A percentile compares a stretch with the other conserved stretches of the same genome.
Evolutionary conservation across 805 yeast genomes (phyloP).

Genomic region (Saccharomyces paradoxus): DNA sequence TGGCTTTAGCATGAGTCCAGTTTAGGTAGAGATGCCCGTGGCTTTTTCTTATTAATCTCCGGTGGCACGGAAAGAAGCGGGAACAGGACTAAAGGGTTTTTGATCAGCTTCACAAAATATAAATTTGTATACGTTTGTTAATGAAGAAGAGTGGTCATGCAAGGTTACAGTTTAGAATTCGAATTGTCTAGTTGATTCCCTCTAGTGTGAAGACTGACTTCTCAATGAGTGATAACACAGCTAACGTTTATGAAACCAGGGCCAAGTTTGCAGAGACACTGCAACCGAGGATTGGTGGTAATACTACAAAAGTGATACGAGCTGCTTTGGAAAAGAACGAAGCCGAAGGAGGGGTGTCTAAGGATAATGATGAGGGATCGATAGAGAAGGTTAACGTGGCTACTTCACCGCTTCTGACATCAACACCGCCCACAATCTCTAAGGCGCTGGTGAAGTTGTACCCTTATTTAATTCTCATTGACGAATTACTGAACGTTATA

Average conservation of each 20-base stretch:
- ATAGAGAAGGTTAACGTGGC: conserved; percentile 5
- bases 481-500: conserved; percentile 56
- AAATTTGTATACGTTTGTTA: neutral
- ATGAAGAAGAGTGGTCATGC: neutral
- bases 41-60: neutral
- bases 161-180: neutral
- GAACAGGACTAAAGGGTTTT: neutral
- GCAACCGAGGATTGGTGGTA: conserved; percentile 23
- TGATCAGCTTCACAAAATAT: neutral
- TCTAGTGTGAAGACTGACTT: neutral
- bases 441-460: conserved; percentile 75
- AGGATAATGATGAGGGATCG: conserved; percentile 4
- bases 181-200: neutral
- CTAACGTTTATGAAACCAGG: conserved; percentile 19
- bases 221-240: conserved; percentile 13
- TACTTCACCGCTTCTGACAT: conserved; percentile 72
- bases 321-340: conserved; percentile 20
- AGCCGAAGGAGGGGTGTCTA: conserved; percentile 1
- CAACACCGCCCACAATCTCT: conserved; percentile 88
- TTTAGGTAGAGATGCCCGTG: neutral
- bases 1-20: neutral
- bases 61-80: neutral
- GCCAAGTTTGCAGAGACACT: conserved; percentile 25
- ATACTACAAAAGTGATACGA: conserved; percentile 20
- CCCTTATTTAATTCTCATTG: conserved; percentile 69